These are phyloP conservation scores for Aspergillus kassunensis DNA, from an alignment of 495 filamentous ascomycete species.

Conservation along the genomic window DNA sequence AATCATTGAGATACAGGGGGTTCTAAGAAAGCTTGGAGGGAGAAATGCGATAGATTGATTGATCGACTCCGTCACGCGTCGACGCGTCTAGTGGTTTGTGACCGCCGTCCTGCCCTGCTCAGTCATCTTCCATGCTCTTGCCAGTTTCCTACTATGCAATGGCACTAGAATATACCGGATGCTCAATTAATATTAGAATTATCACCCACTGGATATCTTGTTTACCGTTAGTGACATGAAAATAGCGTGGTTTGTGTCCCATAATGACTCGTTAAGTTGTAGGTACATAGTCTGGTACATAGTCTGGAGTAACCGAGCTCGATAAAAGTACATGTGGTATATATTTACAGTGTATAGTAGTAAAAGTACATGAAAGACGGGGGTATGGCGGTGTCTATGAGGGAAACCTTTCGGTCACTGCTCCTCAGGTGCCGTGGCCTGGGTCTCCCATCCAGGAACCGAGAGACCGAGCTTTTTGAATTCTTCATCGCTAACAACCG, in stretches of 20 bases:
- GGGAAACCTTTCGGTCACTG: conserved; percentile 5
- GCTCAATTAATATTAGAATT: no score
- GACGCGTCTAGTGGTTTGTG: conserved; percentile 40
- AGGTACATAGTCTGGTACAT: not conserved
- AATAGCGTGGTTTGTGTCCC: no score
- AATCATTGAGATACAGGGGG: not conserved
- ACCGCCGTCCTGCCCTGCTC: conserved; percentile 6
- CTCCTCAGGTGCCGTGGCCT: conserved; percentile 5
- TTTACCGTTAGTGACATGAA: no score
- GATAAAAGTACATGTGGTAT: conserved; percentile 8
- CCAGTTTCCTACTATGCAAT: no score
- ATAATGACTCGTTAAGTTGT: no score
- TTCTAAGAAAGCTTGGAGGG: conserved; percentile 15
- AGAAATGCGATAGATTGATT: conserved; percentile 15
- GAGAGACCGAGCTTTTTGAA: conserved; percentile 45
- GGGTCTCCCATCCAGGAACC: conserved; percentile 40
- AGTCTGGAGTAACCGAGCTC: not conserved
- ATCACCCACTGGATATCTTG: no score
- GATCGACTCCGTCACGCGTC: conserved; percentile 28
- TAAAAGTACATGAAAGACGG: conserved; percentile 11
- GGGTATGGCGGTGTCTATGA: not conserved
- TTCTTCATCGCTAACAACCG: conserved; percentile 68
- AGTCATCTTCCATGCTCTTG: not conserved
- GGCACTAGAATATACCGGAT: no score
- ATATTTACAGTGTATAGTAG: conserved; percentile 8